Base-by-base conservation (phyloP, 2,329 filamentous ascomycete genomes). In the Periconia sp. region DNA sequence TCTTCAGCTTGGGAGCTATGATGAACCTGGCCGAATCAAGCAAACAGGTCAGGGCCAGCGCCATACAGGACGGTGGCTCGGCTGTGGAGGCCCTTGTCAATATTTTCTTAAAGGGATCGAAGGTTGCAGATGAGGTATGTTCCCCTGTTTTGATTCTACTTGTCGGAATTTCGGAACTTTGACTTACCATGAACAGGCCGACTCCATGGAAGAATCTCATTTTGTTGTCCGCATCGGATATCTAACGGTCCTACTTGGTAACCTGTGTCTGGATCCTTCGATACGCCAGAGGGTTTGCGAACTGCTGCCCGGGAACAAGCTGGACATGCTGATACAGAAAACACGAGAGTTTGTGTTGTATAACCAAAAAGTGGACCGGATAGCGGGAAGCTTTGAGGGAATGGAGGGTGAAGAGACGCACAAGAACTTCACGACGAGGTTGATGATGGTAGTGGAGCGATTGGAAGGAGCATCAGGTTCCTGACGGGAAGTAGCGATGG, bases 11-110 rank as follows among this genome's bases (percentile, higher is more conserved):
- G 40, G 92, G 91, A 0, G 85, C 91, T 19, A 83, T 93, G 74
- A 96, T 96, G 72, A 97, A 97, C 65, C 83, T 97, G 50, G 84
- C 90, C 9, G 92, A 96, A 70, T 87, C 91, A 67, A 91, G 86
- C 65, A 78, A 85, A 15, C 71, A 79, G 19, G 87, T 89, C 50
- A 66, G 73, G 54, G 45, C 55, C 5, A 65, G 68, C 17, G 60
- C 69, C 1, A 37, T 59, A 7, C 55, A 61, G 52, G 72, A 68
- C 50, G 73, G 58, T 40, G 65, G 68, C 53, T 75, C 70, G 65
- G 77, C 84, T 8, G 73, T 92, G 35, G 81, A 85, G 46, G 74
- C 74, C 47, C 78, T 95, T 35, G 79, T 90, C 31, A 74, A 75
- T 40, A 76, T 88, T 10, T 95, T 92, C 72, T 76, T 87, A n/a